Percentiles rank a stretch among this genome's conserved stretches.
Evolutionary conservation across 2,329 filamentous ascomycete genomes (phyloP).

Genomic region (Fusarium citri): DNA sequence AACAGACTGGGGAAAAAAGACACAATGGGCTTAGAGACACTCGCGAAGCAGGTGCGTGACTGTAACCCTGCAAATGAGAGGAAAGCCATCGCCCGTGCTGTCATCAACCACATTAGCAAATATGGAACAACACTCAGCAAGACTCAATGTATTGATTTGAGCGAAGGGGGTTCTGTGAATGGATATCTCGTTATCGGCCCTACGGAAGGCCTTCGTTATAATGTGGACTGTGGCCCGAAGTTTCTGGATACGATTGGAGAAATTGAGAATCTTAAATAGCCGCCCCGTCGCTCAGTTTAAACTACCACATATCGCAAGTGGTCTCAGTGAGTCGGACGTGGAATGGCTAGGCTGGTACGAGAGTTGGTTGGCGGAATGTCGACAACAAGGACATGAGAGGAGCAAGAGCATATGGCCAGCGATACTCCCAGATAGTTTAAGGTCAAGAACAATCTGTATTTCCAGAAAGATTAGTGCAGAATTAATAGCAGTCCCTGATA

Average conservation of each 20-base stretch:
- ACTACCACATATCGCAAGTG: too few relatives aligned
- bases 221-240: not conserved
- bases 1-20: not conserved
- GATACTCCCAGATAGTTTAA: too few relatives aligned
- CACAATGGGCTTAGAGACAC: not conserved
- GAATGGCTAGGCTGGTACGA: not conserved
- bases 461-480: not conserved
- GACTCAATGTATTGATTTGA: not conserved
- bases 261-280: not conserved
- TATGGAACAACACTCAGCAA: accelerated
- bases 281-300: too few relatives aligned
- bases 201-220: not conserved
- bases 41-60: not conserved
- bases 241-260: not conserved
- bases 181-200: not conserved
- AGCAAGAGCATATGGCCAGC: accelerated
- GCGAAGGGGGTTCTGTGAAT: not conserved
- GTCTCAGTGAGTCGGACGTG: too few relatives aligned
- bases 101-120: not conserved
- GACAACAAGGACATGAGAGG: not conserved
- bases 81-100: not conserved
- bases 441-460: too few relatives aligned
- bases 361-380: not conserved
- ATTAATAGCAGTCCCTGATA: constrained; percentile 49
- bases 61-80: not conserved